Base-by-base conservation (phyloP, 2,329 filamentous ascomycete species). In the Penicillium glabrum region DNA sequence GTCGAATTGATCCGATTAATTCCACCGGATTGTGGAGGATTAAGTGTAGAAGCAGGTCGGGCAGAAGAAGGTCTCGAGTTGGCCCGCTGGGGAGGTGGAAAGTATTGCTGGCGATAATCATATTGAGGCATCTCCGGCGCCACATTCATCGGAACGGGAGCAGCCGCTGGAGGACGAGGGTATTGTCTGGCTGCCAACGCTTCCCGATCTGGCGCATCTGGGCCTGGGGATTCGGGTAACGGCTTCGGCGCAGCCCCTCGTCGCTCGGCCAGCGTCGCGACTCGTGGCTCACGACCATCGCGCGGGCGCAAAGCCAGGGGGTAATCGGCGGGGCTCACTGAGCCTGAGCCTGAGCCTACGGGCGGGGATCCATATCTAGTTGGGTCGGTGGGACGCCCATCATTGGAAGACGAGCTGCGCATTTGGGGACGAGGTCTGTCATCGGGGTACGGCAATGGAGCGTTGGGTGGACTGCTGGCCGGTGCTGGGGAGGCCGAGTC, bases 221-320 rank as follows among this genome's bases (percentile, higher is more conserved):
- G 89, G 45, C 89, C 91, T 19, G 89, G 87, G 1, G 92, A 93
- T 60, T 93, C 91, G 56, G 91, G 89, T 49, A 96, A 80, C 47
- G 91, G 89, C 70, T 91, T 93, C 24, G 91, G 90, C 7, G 68
- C 70, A 8, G 83, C 87, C n/a, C 89, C 88, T 68, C 93, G 85
- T 63, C 93, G 83, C 77, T 96, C 91, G 19, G 91, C 91, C 57
- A 96, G 80, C 80, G 67, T 89, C 79, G 64, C 80, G 80, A 64
- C 80, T 59, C 73, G 73, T 6, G 83, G 82, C 67, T 89, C 77
- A 48, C 86, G 82, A 62, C 75, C 61, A 73, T 73, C 68, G 64
- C 73, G 65, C 63, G 75, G 74, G 46, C 75, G 75, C 63, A 78
- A 63, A 51, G 75, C 70, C 23, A 71, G 52, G 31, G 77, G 77